phyloP scores from a whole-genome alignment of 441 rosid genomes.

The Pelargonium citronellum region DNA sequence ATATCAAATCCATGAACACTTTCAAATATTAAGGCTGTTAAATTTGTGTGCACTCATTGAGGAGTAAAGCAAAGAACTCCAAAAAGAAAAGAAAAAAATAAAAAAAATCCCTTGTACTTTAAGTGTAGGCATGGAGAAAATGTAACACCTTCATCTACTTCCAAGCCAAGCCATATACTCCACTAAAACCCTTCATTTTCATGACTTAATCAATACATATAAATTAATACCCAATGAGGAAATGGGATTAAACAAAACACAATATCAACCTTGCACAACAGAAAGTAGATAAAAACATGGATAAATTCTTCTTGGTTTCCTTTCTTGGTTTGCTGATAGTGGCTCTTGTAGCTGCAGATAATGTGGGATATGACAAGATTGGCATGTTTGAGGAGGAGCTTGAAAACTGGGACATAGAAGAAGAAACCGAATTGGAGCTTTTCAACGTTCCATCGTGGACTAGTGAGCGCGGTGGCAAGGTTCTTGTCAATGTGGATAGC shows the following conservation, averaged over 20 bases:
- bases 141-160: slow-evolving; percentile 61
- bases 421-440: slow-evolving; percentile 38
- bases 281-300: slow-evolving; percentile 39
- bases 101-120: slow-evolving; percentile 65
- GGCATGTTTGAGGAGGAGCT: slow-evolving; percentile 50
- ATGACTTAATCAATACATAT: slow-evolving; percentile 44
- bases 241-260: slow-evolving; percentile 33
- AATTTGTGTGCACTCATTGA: slow-evolving; percentile 39
- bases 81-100: slow-evolving; percentile 22
- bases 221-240: slow-evolving; percentile 35
- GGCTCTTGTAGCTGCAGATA: slow-evolving; percentile 48
- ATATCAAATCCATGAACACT: slow-evolving; percentile 30
- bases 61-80: slow-evolving; percentile 84
- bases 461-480: slow-evolving; percentile 53
- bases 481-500: slow-evolving; percentile 86
- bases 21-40: slow-evolving; percentile 30
- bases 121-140: slow-evolving; percentile 63
- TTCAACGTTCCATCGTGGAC: slow-evolving; percentile 43
- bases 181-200: slow-evolving; percentile 37
- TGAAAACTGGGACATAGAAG: slow-evolving; percentile 50
- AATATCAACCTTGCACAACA: slow-evolving; percentile 29
- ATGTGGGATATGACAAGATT: slow-evolving; percentile 28
- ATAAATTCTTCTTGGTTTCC: slow-evolving; percentile 35
- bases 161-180: slow-evolving; percentile 72
- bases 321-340: slow-evolving; percentile 45